These are phyloP conservation scores for Harringtonia lauricola DNA, from an alignment of 2,329 filamentous ascomycete species.

Conservation along the genomic window DNA sequence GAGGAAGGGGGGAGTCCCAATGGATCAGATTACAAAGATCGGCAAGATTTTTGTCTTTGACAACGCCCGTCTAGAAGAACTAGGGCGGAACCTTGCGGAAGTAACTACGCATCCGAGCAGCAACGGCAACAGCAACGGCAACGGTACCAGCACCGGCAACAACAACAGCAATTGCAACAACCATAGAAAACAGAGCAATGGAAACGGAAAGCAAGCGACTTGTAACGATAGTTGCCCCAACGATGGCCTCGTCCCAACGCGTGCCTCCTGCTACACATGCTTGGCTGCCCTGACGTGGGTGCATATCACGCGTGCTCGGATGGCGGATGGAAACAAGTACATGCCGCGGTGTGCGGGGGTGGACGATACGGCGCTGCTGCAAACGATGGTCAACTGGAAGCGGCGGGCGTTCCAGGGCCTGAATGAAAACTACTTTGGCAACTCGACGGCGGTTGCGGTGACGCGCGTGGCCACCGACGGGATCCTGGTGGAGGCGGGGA, in stretches of 20 bases:
- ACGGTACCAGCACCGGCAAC: background rate
- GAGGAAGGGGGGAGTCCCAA: constrained; percentile 15
- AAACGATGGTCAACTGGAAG: constrained; percentile 32
- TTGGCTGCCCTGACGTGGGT: constrained; percentile 29
- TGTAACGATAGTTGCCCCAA: background rate
- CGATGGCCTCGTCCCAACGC: background rate
- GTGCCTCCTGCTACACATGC: constrained; percentile 26
- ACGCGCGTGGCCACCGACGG: constrained; percentile 16
- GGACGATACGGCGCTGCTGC: constrained; percentile 17
- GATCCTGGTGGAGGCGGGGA: constrained; percentile 13
- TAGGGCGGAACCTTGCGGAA: constrained; percentile 16
- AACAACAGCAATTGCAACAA: background rate
- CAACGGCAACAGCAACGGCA: background rate
- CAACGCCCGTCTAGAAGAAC: constrained; percentile 19
- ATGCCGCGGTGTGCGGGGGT: background rate
- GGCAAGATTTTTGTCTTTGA: constrained; percentile 31
- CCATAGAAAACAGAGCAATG: background rate
- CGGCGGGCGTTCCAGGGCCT: constrained; percentile 20
- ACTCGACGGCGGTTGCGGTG: constrained; percentile 27
- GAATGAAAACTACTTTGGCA: constrained; percentile 27
- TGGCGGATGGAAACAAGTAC: constrained; percentile 8
- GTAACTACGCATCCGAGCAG: background rate
- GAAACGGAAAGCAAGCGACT: too few relatives aligned
- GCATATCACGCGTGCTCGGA: constrained; percentile 24
- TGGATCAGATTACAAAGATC: constrained; percentile 21